Conservation (phyloP, 2,329 filamentous ascomycete genomes). For the Eutypella sp. region DNA sequence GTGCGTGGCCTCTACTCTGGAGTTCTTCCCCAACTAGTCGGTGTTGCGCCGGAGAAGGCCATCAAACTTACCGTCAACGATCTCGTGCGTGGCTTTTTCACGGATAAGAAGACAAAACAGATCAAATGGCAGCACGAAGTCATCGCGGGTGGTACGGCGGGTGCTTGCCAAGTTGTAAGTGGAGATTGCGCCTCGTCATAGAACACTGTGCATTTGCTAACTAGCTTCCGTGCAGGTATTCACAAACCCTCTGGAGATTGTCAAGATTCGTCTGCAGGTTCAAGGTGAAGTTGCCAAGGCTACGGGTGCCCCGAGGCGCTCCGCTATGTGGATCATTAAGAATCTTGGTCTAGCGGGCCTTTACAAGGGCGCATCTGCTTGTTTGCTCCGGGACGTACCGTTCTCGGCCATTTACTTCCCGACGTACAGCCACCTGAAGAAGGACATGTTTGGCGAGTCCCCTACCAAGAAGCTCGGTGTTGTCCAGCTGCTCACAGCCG, state of each 20-base stretch:
- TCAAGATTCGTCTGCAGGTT: conserved; percentile 97
- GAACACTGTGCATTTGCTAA: conserved; percentile 8
- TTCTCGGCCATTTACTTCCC: conserved; percentile 99
- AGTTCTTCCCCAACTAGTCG: conserved; percentile 89
- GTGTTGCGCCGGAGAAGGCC: conserved; percentile 97
- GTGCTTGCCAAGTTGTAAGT: conserved; percentile 93
- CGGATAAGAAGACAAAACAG: conserved; percentile 65
- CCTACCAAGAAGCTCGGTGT: conserved; percentile 83
- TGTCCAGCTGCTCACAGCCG: conserved; percentile 84
- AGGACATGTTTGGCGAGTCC: conserved; percentile 87
- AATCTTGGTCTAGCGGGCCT: conserved; percentile 91
- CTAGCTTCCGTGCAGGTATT: conserved; percentile 57
- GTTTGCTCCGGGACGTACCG: conserved; percentile 89
- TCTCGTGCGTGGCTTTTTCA: conserved; percentile 72
- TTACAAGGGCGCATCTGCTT: conserved; percentile 95
- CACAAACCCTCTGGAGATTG: conserved; percentile 96
- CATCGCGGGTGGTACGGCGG: conserved; percentile 81
- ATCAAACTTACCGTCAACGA: conserved; percentile 99
- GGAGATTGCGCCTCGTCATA: conserved; percentile 4
- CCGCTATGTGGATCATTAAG: conserved; percentile 94
- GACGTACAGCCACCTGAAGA: conserved; percentile 90
- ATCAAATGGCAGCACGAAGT: conserved; percentile 72
- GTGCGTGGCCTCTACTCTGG: conserved; percentile 88
- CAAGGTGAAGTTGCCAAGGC: conserved; percentile 93
- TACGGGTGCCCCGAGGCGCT: conserved; percentile 77